Base-by-base conservation (phyloP, 1,284 basidiomycete species). In the Fistulinella staudtii region DNA sequence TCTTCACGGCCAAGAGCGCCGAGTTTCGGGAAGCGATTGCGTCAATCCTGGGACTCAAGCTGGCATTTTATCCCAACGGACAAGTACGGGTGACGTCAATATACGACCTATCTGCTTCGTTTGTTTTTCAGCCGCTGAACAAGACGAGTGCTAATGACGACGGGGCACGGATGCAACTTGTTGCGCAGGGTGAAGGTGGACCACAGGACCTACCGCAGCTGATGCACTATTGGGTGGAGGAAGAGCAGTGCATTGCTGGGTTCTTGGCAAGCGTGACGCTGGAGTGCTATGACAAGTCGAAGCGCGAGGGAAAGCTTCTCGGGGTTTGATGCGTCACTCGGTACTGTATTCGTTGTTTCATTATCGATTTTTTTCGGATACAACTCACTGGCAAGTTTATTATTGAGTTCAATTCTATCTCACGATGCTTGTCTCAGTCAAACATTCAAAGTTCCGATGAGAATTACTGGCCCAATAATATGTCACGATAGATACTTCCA, bases 21-120 rank as follows among this genome's bases (percentile, higher is more conserved):
- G 89, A 93, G 58, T 92, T 93, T 65, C 75, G 85, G 14, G 85
- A 89, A 53, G 82, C 87, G 11, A 82, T 93, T 39, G 80, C 81
- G 1, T 79, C 82, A 0, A 80, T 94, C 35, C 76, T 94, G 1
- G 92, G 91, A 2, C 80, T 90, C 53, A 92, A 91, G 63, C 73
- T 93, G 28, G 81, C 83, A 1, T 93, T 93, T 61, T 83, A 87
- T 50, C 84, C 83, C 4, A 91, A 89, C 43, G 89, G 89, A 0
- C 81, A 88, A 51, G 82, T 93, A 33, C 77, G 88, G 27, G 79
- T 93, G 42, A 92, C 89, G 4, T 85, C 82, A n/a, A 71, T 85
- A 46, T 92, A 82, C 62, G 86, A 89, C 57, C 69, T 86, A 7
- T 72, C 70, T 41, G 80, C 83, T 11, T 76, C 77, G 24, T 88